Base-by-base conservation (phyloP, 2,329 filamentous ascomycete species). In the Xylaria sp. region DNA sequence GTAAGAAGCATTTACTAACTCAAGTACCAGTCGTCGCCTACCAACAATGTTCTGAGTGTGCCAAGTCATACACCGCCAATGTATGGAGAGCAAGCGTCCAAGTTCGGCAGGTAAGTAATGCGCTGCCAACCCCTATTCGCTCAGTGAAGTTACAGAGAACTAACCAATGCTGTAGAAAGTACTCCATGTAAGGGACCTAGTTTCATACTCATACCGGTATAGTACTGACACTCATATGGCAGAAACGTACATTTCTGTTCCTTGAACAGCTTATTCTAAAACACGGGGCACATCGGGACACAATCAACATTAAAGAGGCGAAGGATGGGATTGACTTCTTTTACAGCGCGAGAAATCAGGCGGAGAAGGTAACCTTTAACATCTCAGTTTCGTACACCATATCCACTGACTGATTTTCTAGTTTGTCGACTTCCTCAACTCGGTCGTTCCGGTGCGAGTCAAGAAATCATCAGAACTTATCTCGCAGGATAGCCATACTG, bases 281-380 rank as follows among this genome's bases (percentile, higher is more conserved):
- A 84, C 94, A 98, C 79, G 88, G 89, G 64, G 96, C 95, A 4
- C 94, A 97, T 80, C 88, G 89, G 72, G 94, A 99, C 74, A 96
- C 95, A 0, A 94, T 97, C 81, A 99, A 98, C 80, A 99, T 99
- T 82, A 97, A 97, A 79, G 96, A 99, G 82, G 92, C 93, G 32
- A 94, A 94, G 81, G 94, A 97, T 75, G 96, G 96, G 1, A 90
- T 99, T 67, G 96, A 99, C 50, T 99, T 99, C 80, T 99, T 91
- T 85, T 99, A 96, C 77, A 87, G 93, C 0, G 90, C 92, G 66
- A 87, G 93, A 75, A 99, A 97, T 77, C 92, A 97, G 75, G 95
- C 94, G 8, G 93, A 97, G 77, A 94, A 93, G 64, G 69, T 71
- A 63, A 48, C 34, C 4, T 25, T 9, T 8, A 6, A 32, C 5